Evolutionary conservation across 345 rosid species (phyloP).

Genomic region (Eucalyptus coolabah): DNA sequence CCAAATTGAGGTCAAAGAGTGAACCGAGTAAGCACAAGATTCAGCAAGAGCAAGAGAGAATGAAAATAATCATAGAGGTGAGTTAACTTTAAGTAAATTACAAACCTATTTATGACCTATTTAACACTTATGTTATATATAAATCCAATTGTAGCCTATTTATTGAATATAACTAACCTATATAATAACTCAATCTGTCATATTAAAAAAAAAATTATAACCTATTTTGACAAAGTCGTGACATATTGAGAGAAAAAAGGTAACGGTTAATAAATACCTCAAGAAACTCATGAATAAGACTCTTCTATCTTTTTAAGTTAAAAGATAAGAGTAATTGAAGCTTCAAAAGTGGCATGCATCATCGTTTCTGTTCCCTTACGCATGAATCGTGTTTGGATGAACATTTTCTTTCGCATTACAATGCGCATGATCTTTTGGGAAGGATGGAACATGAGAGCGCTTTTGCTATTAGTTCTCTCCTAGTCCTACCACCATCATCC

Average conservation of each 20-base stretch:
- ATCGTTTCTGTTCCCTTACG: neutral
- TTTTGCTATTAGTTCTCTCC: neutral
- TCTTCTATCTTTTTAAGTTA: neutral
- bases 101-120: too few relatives aligned
- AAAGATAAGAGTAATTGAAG: neutral
- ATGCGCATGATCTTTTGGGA: neutral
- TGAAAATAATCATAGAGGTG: neutral
- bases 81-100: too few relatives aligned
- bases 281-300: neutral
- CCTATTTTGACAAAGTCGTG: neutral
- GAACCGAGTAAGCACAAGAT: too few relatives aligned
- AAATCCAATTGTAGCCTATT: too few relatives aligned
- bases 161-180: too few relatives aligned
- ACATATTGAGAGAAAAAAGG: neutral
- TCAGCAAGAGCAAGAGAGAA: too few relatives aligned
- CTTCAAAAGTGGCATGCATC: neutral
- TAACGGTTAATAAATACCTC: neutral
- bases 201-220: too few relatives aligned
- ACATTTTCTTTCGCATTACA: neutral
- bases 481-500: neutral
- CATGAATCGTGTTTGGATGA: neutral
- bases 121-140: too few relatives aligned
- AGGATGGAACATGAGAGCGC: neutral
- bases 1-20: neutral
- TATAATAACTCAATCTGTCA: too few relatives aligned